Evolutionary conservation across 108 stramenopile species (phyloP).

Genomic region (Cyclotella choctawhatcheeana): DNA sequence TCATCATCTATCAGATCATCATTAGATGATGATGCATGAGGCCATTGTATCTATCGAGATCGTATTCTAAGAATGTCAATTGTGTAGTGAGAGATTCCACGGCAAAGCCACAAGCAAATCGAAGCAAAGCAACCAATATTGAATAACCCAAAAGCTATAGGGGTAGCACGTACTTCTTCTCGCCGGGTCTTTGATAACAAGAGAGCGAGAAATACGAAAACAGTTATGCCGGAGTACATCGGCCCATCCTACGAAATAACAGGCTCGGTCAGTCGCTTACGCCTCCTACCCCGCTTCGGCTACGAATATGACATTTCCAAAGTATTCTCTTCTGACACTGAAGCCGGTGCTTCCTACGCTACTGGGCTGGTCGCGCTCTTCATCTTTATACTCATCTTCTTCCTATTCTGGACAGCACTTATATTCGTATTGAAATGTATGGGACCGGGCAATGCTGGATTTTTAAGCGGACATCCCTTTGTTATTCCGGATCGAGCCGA

Average conservation of each 20-base stretch:
- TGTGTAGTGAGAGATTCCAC: too few relatives aligned
- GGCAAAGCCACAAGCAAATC: too few relatives aligned
- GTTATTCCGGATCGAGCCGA: conserved; percentile 40
- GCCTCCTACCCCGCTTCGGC: conserved; percentile 35
- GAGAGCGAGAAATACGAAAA: too few relatives aligned
- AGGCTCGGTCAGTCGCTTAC: conserved; percentile 15
- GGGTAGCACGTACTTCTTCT: too few relatives aligned
- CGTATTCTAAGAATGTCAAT: too few relatives aligned
- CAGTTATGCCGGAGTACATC: too few relatives aligned
- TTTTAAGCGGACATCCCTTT: conserved; percentile 43
- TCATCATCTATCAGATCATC: too few relatives aligned
- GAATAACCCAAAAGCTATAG: too few relatives aligned
- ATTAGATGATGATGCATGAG: too few relatives aligned
- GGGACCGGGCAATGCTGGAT: conserved; percentile 49
- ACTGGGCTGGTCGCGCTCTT: conserved; percentile 38
- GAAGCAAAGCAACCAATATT: too few relatives aligned
- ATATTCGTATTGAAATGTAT: conserved; percentile 36
- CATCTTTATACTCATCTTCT: conserved; percentile 33
- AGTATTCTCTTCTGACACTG: conserved; percentile 25
- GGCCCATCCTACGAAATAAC: conserved; percentile 30
- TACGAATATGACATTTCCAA: conserved; percentile 35
- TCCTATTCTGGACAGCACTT: conserved; percentile 38
- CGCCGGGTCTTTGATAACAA: too few relatives aligned
- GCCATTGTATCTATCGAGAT: too few relatives aligned
- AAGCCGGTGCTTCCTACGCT: conserved; percentile 43